Percentiles rank a stretch among this genome's conserved stretches.
phyloP scores from a whole-genome alignment of 495 filamentous ascomycete genomes.

The Penicillium silybi region DNA sequence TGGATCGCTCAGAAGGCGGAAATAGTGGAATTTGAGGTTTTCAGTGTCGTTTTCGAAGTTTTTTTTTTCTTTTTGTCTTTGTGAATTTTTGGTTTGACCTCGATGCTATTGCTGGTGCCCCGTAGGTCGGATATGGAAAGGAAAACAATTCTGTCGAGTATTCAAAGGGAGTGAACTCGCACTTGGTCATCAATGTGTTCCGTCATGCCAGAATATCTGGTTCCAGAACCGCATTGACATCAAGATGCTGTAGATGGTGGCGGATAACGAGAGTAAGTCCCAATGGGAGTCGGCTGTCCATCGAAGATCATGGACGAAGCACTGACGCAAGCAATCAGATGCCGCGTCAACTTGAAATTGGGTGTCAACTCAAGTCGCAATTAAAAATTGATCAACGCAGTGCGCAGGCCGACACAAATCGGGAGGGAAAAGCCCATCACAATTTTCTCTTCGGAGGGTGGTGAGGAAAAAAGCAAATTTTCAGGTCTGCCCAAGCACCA shows the following conservation, averaged over 20 bases:
- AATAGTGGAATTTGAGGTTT: conserved; percentile 4
- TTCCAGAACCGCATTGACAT: neutral
- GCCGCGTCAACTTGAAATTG: neutral
- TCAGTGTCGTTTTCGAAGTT: conserved; percentile 1
- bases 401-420: neutral
- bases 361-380: neutral
- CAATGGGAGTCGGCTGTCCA: conserved; percentile 7
- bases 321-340: neutral
- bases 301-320: neutral
- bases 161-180: conserved; percentile 14
- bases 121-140: conserved; percentile 1
- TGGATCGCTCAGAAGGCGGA: conserved; percentile 15
- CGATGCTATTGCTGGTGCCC: neutral
- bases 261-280: conserved; percentile 8
- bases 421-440: conserved; percentile 22
- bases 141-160: conserved; percentile 17
- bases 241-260: neutral
- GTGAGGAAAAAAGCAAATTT: conserved; percentile 8
- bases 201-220: neutral
- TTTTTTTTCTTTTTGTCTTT: conserved; percentile 23
- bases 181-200: neutral
- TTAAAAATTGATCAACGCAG: neutral
- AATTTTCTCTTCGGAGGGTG: conserved; percentile 20
- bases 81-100: conserved; percentile 7
- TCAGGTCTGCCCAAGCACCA: neutral